Base-by-base conservation (phyloP, 78 protist species). In the Tieghemostelium lacteum region DNA sequence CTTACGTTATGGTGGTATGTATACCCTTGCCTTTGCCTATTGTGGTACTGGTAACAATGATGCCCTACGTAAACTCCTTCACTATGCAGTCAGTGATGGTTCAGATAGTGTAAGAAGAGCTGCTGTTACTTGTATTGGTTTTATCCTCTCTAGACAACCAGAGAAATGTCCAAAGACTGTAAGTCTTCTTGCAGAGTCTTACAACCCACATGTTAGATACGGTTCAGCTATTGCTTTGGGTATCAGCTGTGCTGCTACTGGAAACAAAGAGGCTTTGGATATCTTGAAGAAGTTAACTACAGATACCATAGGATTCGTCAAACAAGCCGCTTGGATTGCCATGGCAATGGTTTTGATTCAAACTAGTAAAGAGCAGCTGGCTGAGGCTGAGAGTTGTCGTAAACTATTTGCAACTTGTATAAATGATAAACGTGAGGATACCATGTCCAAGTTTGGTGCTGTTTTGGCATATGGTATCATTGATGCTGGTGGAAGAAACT, bases 141-240 rank as follows among this genome's bases (percentile, higher is more conserved):
- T 98, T 74, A 76, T 99, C 8, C 80, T 96, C 50, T 65, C 91
- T 39, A 72, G 85, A 45, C 75, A 86, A 26, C 99, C 99, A 49
- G 88, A 95, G 74, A 94, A 70, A 61, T 92, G 97, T 75, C 96
- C 98, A 55, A 57, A 94, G 67, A 52, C 98, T 24, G 97, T 96
- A 37, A 34, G 91, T 19, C 88, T 97, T 22, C 75, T 98, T 17
- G 75, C 97, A 33, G 98, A 98, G 74, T 42, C 88, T 54, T 98
- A 97, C 96, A 98, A 98, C 74, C 98, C 99, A 26, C 99, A 98
- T 94, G 99, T 99, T 54, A 93, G 99, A 40, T 96, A 95, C 65
- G 99, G 99, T 36, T 94, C 98, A 0, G 96, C 99, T 2, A 4
- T 98, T 49, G 99, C 99, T 7, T 93, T 99, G 42, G 99, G 99